Percentiles rank a stretch among this genome's conserved stretches.
Evolutionary conservation across 2,329 filamentous ascomycete species (phyloP).

Genomic region (Drechmeria coniospora): DNA sequence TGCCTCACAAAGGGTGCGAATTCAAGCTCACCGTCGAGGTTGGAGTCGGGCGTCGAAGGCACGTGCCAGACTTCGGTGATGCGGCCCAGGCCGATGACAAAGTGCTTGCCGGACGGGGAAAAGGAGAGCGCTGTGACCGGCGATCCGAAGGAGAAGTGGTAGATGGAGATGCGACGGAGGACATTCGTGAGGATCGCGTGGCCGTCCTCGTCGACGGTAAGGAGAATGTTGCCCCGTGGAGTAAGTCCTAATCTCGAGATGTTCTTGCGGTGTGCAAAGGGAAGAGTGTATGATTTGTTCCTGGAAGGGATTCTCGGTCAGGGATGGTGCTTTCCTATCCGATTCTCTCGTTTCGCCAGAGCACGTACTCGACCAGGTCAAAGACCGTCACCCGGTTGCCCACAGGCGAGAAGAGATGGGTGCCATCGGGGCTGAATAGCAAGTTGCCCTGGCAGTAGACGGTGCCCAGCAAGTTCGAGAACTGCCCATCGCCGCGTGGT

Average conservation of each 20-base stretch:
- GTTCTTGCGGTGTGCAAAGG: conserved; percentile 87
- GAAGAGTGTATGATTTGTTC: conserved; percentile 76
- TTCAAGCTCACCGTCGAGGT: conserved; percentile 67
- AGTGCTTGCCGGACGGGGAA: conserved; percentile 79
- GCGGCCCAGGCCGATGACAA: conserved; percentile 75
- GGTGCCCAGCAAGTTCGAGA: conserved; percentile 94
- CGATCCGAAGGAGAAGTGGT: conserved; percentile 91
- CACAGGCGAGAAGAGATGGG: conserved; percentile 86
- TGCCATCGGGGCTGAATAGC: conserved; percentile 91
- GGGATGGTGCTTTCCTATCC: too few relatives aligned
- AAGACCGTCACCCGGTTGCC: conserved; percentile 94
- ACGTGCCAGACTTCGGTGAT: conserved; percentile 94
- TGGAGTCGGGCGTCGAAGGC: conserved; percentile 72
- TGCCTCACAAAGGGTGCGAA: conserved; percentile 91
- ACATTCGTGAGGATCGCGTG: conserved; percentile 88
- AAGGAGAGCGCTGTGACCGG: conserved; percentile 73
- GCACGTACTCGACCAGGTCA: conserved; percentile 74
- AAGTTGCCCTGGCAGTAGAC: conserved; percentile 98
- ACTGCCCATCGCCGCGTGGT: conserved; percentile 47
- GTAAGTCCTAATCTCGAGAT: conserved; percentile 79
- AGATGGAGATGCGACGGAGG: conserved; percentile 67
- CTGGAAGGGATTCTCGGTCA: conserved; percentile 24
- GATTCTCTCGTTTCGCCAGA: too few relatives aligned
- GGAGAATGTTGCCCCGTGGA: conserved; percentile 77
- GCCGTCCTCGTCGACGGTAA: conserved; percentile 89